Conservation (phyloP, 2,329 filamentous ascomycete species). For the Sporothrix variecibatus region DNA sequence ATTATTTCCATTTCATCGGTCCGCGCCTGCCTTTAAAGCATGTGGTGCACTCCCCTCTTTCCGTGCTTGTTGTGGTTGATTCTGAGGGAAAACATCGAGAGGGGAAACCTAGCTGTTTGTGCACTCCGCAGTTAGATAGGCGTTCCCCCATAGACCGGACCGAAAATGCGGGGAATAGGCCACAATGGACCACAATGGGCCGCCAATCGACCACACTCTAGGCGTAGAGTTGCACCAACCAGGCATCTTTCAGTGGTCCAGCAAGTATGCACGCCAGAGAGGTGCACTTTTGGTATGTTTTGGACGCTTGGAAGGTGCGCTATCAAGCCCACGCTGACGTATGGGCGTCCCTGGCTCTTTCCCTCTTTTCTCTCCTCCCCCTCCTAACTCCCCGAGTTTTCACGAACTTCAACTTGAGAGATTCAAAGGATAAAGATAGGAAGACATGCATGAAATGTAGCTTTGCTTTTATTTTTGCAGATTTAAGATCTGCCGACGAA, state of each 20-base stretch:
- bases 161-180: constrained; percentile 2
- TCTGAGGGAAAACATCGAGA: neutral
- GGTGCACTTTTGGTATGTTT: too few relatives aligned
- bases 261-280: neutral
- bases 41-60: neutral
- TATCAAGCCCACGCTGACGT: neutral
- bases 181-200: neutral
- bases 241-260: too few relatives aligned
- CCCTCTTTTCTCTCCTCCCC: neutral
- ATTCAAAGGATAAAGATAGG: neutral
- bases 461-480: neutral
- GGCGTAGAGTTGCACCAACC: neutral
- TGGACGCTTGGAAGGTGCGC: neutral
- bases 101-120: neutral
- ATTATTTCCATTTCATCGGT: neutral
- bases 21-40: neutral
- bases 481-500: neutral
- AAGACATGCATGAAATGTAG: neutral
- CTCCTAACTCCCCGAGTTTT: neutral
- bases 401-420: neutral
- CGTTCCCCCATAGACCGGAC: neutral
- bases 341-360: neutral
- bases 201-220: neutral
- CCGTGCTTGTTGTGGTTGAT: neutral
- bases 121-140: neutral